phyloP scores from a whole-genome alignment of 2,329 filamentous ascomycete genomes.

The Fusarium sp. region DNA sequence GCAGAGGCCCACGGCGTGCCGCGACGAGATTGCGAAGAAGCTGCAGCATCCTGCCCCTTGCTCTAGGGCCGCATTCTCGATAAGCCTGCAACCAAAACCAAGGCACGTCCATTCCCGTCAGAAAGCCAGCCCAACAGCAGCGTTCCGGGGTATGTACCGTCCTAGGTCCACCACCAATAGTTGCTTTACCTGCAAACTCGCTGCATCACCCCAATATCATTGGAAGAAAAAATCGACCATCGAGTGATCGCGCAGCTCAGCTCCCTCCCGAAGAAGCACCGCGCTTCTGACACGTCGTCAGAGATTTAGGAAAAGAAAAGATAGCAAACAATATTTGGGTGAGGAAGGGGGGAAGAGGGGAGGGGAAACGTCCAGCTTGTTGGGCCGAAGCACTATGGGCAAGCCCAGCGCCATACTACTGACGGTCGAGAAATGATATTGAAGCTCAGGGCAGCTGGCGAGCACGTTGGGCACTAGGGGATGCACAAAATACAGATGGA shows the following conservation, averaged over 20 bases:
- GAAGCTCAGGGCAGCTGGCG: background rate
- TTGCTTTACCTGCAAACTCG: constrained; percentile 10
- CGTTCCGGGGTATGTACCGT: constrained; percentile 25
- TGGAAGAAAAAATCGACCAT: constrained; percentile 18
- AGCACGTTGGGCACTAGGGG: background rate
- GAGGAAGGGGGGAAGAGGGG: constrained; percentile 9
- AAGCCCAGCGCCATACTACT: constrained; percentile 10
- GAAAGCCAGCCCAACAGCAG: constrained; percentile 8
- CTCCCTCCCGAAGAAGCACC: constrained; percentile 14
- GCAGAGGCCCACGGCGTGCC: constrained; percentile 4
- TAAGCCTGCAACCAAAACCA: constrained; percentile 21
- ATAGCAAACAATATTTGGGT: background rate
- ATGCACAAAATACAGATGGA: constrained; percentile 5
- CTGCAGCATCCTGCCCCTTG: constrained; percentile 23
- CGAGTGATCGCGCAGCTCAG: constrained; percentile 17
- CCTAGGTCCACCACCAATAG: constrained; percentile 28
- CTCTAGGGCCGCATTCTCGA: constrained; percentile 26
- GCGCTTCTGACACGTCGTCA: constrained; percentile 34
- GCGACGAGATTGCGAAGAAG: constrained; percentile 14
- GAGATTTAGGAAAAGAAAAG: constrained; percentile 4
- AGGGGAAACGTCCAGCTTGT: constrained; percentile 19
- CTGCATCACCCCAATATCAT: constrained; percentile 21
- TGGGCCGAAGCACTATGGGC: constrained; percentile 6
- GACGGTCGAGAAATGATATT: background rate
- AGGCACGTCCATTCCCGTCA: constrained; percentile 28